Evolutionary conservation across 2,329 filamentous ascomycete species (phyloP), one percentile per base, ranked within the genome.

Genomic region (Colletotrichum scovillei): DNA sequence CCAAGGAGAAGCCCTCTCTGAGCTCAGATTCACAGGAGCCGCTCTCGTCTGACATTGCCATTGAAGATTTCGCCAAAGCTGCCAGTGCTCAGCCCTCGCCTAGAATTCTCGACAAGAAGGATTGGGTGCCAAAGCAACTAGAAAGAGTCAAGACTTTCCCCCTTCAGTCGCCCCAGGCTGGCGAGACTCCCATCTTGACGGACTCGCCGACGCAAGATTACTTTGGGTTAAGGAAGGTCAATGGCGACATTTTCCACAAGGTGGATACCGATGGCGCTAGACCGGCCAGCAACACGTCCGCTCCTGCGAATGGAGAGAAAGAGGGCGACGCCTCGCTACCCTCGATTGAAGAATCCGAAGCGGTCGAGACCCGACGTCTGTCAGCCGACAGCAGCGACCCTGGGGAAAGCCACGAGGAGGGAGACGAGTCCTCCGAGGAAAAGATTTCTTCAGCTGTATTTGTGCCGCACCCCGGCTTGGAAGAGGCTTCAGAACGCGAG

Each of bases 401-500:
- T 74, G 80, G 82, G 62, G 83, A 84, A 63, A 81, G 79, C 59
- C 80, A 81, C 62, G 85, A 87, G 74, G 87, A 89, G 58, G 86
- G 84, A 22, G 88, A 91, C 53, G 88, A 90, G 70, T 95, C 93
- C 16, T 92, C 94, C 71, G 92, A 94, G 80, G 94, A 97, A 81
- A 94, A 96, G 81, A 95, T 97, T 75, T 95, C 93, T n/a, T 96
- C 93, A 38, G 94, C 94, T 28, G 88, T 95, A 53, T 97, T 97
- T 80, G 87, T 95, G 60, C 94, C 94, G 55, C 94, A 96, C 84
- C 91, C 94, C 77, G 88, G 87, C 57, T 82, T 86, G 53, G 86
- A 87, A 63, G 80, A 82, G 74, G 77, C 82, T 66, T 74, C 79
- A 28, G 78, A 82, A 73, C 75, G 78, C n/a, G 76, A 76, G 64